Percentiles rank a stretch among this genome's conserved stretches.
Evolutionary conservation across 805 yeast genomes (phyloP).

Genomic region (Hanseniaspora meyeri): DNA sequence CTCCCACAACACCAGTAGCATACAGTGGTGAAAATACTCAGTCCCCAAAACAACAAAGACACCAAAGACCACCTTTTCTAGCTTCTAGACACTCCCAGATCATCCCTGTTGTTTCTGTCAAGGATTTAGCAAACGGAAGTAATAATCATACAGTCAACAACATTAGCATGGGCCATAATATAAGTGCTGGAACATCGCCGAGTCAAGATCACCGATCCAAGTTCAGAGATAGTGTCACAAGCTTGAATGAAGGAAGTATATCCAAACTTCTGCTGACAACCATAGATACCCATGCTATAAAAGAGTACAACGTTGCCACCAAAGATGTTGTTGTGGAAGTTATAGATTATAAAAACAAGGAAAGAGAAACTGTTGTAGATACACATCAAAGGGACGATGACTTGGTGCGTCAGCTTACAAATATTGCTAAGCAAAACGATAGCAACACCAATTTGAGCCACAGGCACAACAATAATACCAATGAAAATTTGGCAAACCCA

Average conservation of each 20-base stretch:
- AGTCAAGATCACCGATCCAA: neutral
- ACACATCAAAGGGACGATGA: neutral
- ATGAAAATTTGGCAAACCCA: neutral
- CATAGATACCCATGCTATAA: conserved; percentile 5
- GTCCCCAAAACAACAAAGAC: conserved; percentile 15
- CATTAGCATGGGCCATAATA: neutral
- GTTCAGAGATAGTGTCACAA: conserved; percentile 10
- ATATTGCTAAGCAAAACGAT: conserved; percentile 13
- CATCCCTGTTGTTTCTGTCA: conserved; percentile 20
- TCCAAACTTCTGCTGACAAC: neutral
- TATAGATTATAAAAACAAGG: conserved; percentile 10
- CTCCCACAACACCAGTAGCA: conserved; percentile 8
- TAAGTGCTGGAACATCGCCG: neutral
- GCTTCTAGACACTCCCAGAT: conserved; percentile 29
- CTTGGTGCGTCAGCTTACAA: neutral
- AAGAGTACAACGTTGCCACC: conserved; percentile 10
- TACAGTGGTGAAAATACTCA: neutral
- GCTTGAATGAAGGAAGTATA: neutral
- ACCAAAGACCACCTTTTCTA: conserved; percentile 24
- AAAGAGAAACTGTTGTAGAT: neutral
- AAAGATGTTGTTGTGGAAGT: conserved; percentile 1
- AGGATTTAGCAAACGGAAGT: neutral
- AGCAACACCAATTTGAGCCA: neutral
- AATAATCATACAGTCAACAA: neutral
- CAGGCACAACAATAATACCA: neutral